Base-by-base conservation (phyloP, 805 yeast genomes). In the Wickerhamia fluorescens region DNA sequence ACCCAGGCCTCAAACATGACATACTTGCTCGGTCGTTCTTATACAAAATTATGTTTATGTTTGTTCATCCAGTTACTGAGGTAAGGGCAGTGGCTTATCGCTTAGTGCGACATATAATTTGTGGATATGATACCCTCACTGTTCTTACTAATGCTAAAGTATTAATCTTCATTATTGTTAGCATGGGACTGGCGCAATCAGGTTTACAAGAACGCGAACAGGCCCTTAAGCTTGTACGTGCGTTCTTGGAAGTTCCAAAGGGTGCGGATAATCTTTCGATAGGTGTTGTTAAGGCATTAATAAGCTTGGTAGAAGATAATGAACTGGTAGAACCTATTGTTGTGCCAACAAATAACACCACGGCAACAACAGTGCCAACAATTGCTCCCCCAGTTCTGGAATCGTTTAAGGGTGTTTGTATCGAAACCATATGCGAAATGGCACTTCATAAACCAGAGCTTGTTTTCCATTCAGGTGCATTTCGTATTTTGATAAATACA, bases 61-160 rank as follows among this genome's bases (percentile, higher is more conserved):
- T 88, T 13, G 58, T 73, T 16, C 75, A 73, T 41, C 62, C 61
- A 5, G 66, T 71, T 26, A 65, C 76, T 16, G 77, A 74, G 33
- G 79, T 84, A 1, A 66, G 78, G 6, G 81, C 88, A 0, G 69
- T 86, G 2, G 95, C 88, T 0, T 86, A 76, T 50, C 62, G 94
- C 28, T 66, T 86, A 1, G 67, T 86, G 14, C 60, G 96, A 11
- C 70, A 80, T 38, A 60, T 83, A 11, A 59, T 81, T 12, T 67
- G 69, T 19, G 72, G 72, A 35, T 47, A 61, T 9, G 70, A 68
- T 5, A 72, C 87, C 2, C 46, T 85, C 5, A 51, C 58, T n/a
- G 52, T 66, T 3, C 56, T 87, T 37, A 57, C 73, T 6, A 61
- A 66, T 9, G 54, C 74, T 19, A 71, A 76, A 33, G 47, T 84